Percentiles rank a stretch among this genome's conserved stretches.
Conservation (phyloP, 116 monocot genomes). For the Cymodocea nodosa region DNA sequence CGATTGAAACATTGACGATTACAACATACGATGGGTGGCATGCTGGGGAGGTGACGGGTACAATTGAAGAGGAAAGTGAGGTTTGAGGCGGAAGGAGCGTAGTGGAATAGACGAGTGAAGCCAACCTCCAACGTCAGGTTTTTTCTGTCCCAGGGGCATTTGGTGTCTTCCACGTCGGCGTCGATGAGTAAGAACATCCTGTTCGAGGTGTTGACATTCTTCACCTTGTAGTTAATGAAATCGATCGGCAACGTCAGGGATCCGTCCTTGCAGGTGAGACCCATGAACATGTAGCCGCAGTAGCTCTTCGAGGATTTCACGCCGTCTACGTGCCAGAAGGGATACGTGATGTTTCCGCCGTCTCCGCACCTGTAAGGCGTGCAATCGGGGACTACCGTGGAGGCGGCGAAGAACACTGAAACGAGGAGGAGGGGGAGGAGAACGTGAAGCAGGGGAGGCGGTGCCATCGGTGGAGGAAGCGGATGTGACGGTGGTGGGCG, state of each 20-base stretch:
- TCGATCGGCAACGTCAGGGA: not conserved
- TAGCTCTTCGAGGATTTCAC: not conserved
- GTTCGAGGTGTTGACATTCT: too few species aligned
- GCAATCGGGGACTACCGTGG: not conserved
- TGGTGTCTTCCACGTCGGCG: too few species aligned
- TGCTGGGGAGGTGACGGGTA: too few species aligned
- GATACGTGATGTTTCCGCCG: not conserved
- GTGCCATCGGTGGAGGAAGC: too few species aligned
- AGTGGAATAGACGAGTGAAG: not conserved
- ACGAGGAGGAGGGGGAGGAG: too few species aligned
- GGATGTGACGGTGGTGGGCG: too few species aligned
- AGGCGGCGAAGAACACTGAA: not conserved
- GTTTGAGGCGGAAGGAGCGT: not conserved
- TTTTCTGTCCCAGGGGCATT: too few species aligned
- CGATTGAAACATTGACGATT: too few species aligned
- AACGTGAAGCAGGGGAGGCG: too few species aligned
- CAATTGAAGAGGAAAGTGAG: constrained; percentile 28
- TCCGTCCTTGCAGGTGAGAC: not conserved
- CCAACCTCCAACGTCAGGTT: too few species aligned
- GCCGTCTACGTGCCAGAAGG: not conserved
- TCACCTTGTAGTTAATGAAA: too few species aligned
- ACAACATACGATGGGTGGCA: not conserved
- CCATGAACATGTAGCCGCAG: constrained; percentile 14
- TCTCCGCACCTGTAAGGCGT: constrained; percentile 1
- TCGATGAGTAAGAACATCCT: too few species aligned